Evolutionary conservation across 169 alveolate species (phyloP).

Genomic region (Plasmodium coatneyi): DNA sequence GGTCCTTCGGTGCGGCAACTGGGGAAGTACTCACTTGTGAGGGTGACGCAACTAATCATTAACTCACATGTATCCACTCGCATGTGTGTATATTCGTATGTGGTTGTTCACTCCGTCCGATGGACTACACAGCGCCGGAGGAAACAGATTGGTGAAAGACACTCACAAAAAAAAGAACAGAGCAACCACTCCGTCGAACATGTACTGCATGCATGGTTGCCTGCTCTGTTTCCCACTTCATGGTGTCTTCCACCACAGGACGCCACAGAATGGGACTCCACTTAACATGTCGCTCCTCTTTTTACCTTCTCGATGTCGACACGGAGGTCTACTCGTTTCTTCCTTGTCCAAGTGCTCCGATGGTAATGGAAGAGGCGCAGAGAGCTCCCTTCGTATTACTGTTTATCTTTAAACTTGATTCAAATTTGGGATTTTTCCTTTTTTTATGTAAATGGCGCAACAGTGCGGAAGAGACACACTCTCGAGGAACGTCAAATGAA

Average conservation of each 20-base stretch:
- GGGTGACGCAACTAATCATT: not conserved
- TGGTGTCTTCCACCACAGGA: too few relatives aligned
- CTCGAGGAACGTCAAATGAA: not conserved
- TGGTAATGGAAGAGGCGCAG: not conserved
- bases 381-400: not conserved
- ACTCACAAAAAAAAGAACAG: not conserved
- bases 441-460: not conserved
- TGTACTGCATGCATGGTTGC: not conserved
- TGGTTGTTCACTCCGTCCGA: not conserved
- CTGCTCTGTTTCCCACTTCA: not conserved
- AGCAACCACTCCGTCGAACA: not conserved
- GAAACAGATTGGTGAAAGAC: not conserved
- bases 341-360: not conserved
- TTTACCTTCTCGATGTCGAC: not conserved
- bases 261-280: too few relatives aligned
- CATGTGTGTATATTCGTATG: conserved; percentile 3
- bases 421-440: not conserved
- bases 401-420: not conserved
- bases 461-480: not conserved
- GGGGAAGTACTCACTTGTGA: not conserved
- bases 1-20: not conserved
- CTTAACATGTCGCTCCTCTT: not conserved
- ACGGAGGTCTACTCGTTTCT: not conserved
- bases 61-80: not conserved
- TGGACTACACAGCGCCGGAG: not conserved